Base-by-base conservation (phyloP, 2,329 filamentous ascomycete genomes). In the Fusarium humuli region DNA sequence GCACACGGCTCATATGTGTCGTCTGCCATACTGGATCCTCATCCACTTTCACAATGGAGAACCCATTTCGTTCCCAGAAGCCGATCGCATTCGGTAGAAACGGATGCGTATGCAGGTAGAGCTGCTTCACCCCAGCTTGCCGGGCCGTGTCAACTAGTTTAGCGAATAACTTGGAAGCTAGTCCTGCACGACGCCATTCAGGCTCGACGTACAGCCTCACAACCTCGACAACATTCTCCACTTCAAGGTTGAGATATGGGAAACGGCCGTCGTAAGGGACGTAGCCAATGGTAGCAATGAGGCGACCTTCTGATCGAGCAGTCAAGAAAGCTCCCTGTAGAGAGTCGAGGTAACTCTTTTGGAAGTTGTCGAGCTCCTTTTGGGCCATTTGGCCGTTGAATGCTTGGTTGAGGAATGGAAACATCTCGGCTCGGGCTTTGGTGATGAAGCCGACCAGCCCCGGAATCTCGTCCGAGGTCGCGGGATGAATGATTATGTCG, bases 41-140 rank as follows among this genome's bases (percentile, higher is more conserved):
- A 3, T 77, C 76, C 3, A 73, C 59, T 0, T 56, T 9, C 8
- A 75, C 48, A 0, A 72, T 11, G 2, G 44, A 49, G 40, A 77
- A 77, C 1, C 72, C 71, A 18, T 76, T 70, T 2, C 60, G 49
- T 30, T 77, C 59, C 76, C 76, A 77, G 13, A 77, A 77, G 1
- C 25, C 37, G 3, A 75, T 63, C 2, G 76, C 76, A 3, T 75
- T 67, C 0, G 69, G 72, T 4, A 77, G 23, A 16, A 77, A 77
- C 0, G 76, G 75, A 22, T 77, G 76, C 1, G 76, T 77, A 23
- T 77, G 76, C 1, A 77, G 61, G 52, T 77, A 77, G 3, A 77
- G 60, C 9, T 57, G 49, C 16, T 68, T 23, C 18, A 77, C 66
- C 11, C 67, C 67, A 10, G 58, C 57, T 1, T 49, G 50, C 3